Evolutionary conservation across 176 grass and related monocot species (phyloP), one percentile per base, ranked within the genome.

Genomic region (Lolium perenne): DNA sequence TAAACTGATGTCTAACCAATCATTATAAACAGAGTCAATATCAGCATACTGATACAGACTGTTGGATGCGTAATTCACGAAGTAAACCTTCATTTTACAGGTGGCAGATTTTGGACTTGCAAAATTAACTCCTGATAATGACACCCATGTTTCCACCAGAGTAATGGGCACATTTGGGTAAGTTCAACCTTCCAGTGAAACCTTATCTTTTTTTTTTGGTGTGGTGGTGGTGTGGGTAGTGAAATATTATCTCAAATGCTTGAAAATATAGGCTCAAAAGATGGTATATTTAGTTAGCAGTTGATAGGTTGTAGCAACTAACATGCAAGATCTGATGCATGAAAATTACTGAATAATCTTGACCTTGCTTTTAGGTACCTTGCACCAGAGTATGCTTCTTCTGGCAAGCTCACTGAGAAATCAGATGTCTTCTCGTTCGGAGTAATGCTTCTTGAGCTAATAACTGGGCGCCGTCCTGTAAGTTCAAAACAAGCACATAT

Each of bases 71-170:
- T 61, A 87, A 71, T 76, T 59, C 29, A 22, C 22, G 45, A 89
- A 54, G 73, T 38, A 32, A 59, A 86, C 18, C 15, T 35, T 66
- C 50, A 59, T 29, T 87, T 89, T 77, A 67, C 92, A 98, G 93
- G 94, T 98, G 81, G 97, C 97, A 84, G 94, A 98, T 86, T 99
- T 99, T 82, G 97, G 97, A 87, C 94, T 99, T 62, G 97, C 97
- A 78, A 99, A 94, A 50, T 88, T 91, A 20, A 80, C 97, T 82
- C 78, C 90, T 81, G 97, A 98, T 81, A 78, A 90, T 71, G 88
- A 97, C 48, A 96, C 94, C 0, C 94, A 99, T 91, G 90, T 99
- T 94, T 97, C 94, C 50, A 96, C 94, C 35, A 90, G 97, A 89
- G 85, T 97, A 80, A 96, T 99, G 94, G 94, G 97, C 53, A 99